These are phyloP conservation scores for Neurospora sp. DNA, from an alignment of 2,329 filamentous ascomycete species.

Conservation along the genomic window DNA sequence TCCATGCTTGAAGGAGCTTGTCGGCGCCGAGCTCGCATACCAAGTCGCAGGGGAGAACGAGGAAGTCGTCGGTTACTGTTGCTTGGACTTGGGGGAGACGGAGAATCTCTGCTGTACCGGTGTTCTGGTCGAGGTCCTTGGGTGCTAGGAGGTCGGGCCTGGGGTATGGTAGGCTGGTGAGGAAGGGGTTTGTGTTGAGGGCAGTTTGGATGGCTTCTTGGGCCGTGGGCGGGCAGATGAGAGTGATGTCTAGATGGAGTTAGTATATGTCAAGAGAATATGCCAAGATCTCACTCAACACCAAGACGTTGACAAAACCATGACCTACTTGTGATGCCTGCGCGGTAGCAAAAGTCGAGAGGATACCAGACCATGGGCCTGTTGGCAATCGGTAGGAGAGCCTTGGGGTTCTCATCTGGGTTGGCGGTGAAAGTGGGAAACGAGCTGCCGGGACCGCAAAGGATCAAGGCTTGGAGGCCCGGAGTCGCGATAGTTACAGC, in stretches of 20 bases:
- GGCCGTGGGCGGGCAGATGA: slow-evolving; percentile 56
- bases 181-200: slow-evolving; percentile 66
- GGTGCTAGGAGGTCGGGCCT: slow-evolving; percentile 71
- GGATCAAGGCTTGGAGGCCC: slow-evolving; percentile 72
- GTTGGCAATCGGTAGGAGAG: slow-evolving; percentile 73
- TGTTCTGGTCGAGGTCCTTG: slow-evolving; percentile 66
- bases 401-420: slow-evolving; percentile 72
- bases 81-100: slow-evolving; percentile 71
- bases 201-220: slow-evolving; percentile 57
- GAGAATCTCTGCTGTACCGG: slow-evolving; percentile 81
- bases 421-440: slow-evolving; percentile 76
- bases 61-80: slow-evolving; percentile 75
- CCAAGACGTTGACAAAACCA: neutral
- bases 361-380: slow-evolving; percentile 86
- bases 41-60: slow-evolving; percentile 86
- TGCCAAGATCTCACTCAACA: slow-evolving; percentile 1
- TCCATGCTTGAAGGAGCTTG: slow-evolving; percentile 80
- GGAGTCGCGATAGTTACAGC: slow-evolving; percentile 62
- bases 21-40: slow-evolving; percentile 84
- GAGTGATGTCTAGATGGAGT: slow-evolving; percentile 44
- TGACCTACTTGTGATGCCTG: slow-evolving; percentile 61
- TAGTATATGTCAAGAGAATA: slow-evolving; percentile 11
- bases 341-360: slow-evolving; percentile 75
- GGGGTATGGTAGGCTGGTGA: slow-evolving; percentile 64
- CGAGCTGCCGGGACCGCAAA: slow-evolving; percentile 74